Evolutionary conservation across 2,329 filamentous ascomycete genomes (phyloP), one percentile per base, ranked within the genome.

Genomic region (Tolypocladium cylindrosporum): DNA sequence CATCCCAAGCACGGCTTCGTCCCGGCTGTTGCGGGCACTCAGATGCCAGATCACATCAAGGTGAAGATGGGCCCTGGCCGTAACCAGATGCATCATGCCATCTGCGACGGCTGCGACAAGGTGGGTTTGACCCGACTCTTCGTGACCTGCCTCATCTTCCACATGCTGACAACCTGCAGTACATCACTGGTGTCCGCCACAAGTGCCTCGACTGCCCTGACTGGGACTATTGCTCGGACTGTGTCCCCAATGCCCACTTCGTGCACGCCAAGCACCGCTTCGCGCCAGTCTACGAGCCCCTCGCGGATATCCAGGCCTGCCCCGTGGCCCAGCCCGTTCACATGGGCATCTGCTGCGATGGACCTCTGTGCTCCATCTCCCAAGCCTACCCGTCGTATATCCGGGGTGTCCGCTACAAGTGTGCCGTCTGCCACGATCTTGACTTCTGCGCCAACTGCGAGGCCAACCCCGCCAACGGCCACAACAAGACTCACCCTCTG

Each of bases 141-240:
- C 45, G 45, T 52, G 31, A 21, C 48, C 13, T 36, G 16, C 27
- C 19, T 36, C 14, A 40, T 40, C 31, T 4, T 34, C 5, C 48
- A 52, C 48, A n/a, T 37, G 34, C 57, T 60, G 45, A 61, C 54
- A 21, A 24, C 14, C 43, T 37, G 19, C 42, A 69, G 80, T 86
- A 85, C 71, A 94, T 99, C 67, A 80, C 82, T 65, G 95, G 94
- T 65, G 81, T 96, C 58, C 93, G 94, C 65, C 88, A 97, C 83
- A 99, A 99, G 81, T 99, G 94, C 72, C 80, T 97, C 63, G 87
- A 91, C 71, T 99, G 94, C 78, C 94, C 95, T 50, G 94, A 99
- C 73, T 99, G 91, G 89, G 94, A 99, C 69, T 97, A 90, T 76
- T 99, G 94, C 78, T 80, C 82, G 31, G 78, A 83, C 10, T 99